Conservation (phyloP, 148 eudicot genomes). For the Dysphania ambrosioides region DNA sequence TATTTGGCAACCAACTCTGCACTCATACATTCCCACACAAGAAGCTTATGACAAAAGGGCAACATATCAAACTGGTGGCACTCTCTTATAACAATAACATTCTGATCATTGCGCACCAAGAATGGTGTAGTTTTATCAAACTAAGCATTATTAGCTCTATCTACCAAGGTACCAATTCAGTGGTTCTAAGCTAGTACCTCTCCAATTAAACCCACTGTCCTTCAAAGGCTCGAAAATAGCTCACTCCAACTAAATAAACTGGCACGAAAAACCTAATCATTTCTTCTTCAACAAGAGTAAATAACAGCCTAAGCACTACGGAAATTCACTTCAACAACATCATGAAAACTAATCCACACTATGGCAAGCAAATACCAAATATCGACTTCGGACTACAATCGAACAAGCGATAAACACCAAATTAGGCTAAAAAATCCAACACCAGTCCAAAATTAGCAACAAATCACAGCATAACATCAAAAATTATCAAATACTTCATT, state of each 20-base stretch:
- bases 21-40: neutral
- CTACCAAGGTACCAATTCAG: neutral
- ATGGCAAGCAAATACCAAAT: neutral
- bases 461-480: too few relatives aligned
- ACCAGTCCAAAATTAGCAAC: neutral
- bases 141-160: neutral
- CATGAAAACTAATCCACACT: neutral
- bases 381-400: neutral
- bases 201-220: neutral
- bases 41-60: neutral
- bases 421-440: neutral
- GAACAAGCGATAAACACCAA: neutral
- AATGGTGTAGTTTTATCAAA: neutral
- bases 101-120: neutral
- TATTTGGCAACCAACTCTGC: conserved; percentile 1
- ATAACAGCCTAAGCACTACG: neutral
- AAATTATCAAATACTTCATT: neutral
- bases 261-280: neutral
- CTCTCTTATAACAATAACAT: neutral
- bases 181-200: neutral
- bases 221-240: neutral
- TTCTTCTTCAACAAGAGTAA: neutral
- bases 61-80: neutral
- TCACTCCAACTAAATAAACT: neutral
- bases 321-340: neutral